Percentiles rank a stretch among this genome's conserved stretches.
phyloP scores from a whole-genome alignment of 2,329 filamentous ascomycete genomes.

The Colletotrichum higginsianum region DNA sequence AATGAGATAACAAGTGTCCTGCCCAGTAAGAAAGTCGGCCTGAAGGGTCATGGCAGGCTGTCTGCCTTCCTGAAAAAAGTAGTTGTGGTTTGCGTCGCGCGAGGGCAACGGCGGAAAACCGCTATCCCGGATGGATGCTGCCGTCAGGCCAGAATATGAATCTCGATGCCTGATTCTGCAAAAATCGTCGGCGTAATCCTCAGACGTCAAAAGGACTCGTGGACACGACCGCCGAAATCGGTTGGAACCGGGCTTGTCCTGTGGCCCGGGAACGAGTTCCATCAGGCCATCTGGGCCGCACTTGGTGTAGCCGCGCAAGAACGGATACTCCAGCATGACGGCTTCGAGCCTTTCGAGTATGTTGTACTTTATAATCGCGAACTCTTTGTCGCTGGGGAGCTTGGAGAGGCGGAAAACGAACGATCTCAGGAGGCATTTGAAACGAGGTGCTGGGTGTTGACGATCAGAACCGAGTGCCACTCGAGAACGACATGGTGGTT shows the following conservation, averaged over 20 bases:
- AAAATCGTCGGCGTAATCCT: too few relatives aligned
- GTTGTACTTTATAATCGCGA: neutral
- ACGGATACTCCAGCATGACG: neutral
- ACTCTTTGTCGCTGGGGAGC: neutral
- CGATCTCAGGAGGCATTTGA: neutral
- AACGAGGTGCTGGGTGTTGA: neutral
- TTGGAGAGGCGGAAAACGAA: neutral
- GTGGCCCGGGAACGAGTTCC: neutral
- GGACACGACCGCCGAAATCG: neutral
- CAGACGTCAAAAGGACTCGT: neutral
- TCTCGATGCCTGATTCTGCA: too few relatives aligned
- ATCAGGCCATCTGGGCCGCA: neutral
- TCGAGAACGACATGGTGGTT: neutral
- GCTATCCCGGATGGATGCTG: too few relatives aligned
- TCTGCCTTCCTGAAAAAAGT: neutral
- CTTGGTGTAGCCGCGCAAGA: neutral
- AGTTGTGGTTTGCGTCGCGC: too few relatives aligned
- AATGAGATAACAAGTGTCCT: neutral
- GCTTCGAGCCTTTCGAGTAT: neutral
- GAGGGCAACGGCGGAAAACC: too few relatives aligned
- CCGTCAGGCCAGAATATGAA: too few relatives aligned
- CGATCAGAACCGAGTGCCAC: neutral
- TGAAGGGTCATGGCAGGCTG: neutral
- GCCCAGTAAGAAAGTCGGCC: neutral
- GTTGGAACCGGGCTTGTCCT: neutral